phyloP scores from a whole-genome alignment of 768 basidiomycete species.

The Harrya chromipes region DNA sequence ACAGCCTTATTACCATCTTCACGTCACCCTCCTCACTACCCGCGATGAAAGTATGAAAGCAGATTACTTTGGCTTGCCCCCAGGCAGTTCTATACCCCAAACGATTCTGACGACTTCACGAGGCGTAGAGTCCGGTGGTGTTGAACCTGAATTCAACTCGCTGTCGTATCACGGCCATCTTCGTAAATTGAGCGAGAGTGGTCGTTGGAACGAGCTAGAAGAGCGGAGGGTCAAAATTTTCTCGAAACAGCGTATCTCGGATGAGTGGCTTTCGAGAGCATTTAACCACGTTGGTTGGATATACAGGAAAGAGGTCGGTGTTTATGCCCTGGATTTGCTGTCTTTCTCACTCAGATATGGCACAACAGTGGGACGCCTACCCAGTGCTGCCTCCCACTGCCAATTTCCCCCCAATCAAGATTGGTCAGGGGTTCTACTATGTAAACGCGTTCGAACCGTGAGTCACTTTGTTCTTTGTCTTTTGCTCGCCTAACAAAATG shows the following conservation, averaged over 20 bases:
- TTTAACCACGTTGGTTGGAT: slow-evolving; percentile 83
- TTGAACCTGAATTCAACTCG: slow-evolving; percentile 81
- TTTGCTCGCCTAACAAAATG: slow-evolving; percentile 1
- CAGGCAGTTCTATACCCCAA: slow-evolving; percentile 46
- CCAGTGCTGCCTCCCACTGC: slow-evolving; percentile 66
- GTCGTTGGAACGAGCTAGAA: slow-evolving; percentile 19
- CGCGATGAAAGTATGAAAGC: slow-evolving; percentile 57
- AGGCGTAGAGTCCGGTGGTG: slow-evolving; percentile 50
- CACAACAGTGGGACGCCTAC: slow-evolving; percentile 74
- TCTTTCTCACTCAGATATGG: slow-evolving; percentile 3
- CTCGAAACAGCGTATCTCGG: slow-evolving; percentile 58
- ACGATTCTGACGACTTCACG: slow-evolving; percentile 73
- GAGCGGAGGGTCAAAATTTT: slow-evolving; percentile 89
- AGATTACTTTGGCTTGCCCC: slow-evolving; percentile 61
- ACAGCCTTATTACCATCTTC: slow-evolving; percentile 79
- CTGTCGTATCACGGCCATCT: slow-evolving; percentile 73
- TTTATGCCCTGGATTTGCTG: not conserved
- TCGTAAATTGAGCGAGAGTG: slow-evolving; percentile 24
- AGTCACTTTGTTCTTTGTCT: slow-evolving; percentile 28
- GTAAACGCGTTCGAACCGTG: slow-evolving; percentile 91
- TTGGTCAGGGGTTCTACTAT: slow-evolving; percentile 81
- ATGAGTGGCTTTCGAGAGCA: slow-evolving; percentile 65
- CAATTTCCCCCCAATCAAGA: slow-evolving; percentile 72
- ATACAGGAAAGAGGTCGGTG: slow-evolving; percentile 65
- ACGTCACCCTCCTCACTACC: slow-evolving; percentile 89